Evolutionary conservation across 2,329 filamentous ascomycete species (phyloP).

Genomic region (Rutstroemia sydowiana): DNA sequence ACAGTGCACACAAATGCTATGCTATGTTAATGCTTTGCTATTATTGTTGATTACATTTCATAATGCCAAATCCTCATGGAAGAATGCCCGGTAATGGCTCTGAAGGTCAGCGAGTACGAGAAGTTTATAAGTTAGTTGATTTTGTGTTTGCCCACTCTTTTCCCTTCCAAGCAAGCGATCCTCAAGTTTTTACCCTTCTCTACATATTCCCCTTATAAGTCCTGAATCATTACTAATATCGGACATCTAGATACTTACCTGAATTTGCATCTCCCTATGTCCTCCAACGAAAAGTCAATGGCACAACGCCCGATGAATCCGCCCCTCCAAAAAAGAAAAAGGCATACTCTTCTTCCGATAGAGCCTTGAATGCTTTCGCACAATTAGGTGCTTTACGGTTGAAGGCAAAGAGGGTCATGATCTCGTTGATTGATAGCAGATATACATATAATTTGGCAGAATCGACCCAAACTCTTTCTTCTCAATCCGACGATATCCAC

Average conservation of each 20-base stretch:
- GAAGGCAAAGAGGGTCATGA: constrained; percentile 40
- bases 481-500: constrained; percentile 24
- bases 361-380: constrained; percentile 38
- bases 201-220: not conserved
- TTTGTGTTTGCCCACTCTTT: too few species aligned
- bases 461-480: constrained; percentile 39
- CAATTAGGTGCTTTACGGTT: constrained; percentile 44
- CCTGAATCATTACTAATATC: not conserved
- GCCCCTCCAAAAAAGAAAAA: not conserved
- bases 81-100: not conserved
- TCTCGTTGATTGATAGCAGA: constrained; percentile 39
- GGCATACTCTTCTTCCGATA: constrained; percentile 33
- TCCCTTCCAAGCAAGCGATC: not conserved
- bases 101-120: constrained; percentile 4
- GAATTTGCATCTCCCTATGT: not conserved
- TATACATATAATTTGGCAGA: constrained; percentile 46
- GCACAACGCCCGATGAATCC: not conserved
- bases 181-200: not conserved
- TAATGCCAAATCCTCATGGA: not conserved
- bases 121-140: constrained; percentile 2
- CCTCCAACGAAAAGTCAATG: not conserved
- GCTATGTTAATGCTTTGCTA: too few species aligned
- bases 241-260: not conserved
- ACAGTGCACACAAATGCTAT: too few species aligned
- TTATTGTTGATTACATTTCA: too few species aligned